Evolutionary conservation across 108 stramenopile species (phyloP).

Genomic region (Poteriospumella lacustris): DNA sequence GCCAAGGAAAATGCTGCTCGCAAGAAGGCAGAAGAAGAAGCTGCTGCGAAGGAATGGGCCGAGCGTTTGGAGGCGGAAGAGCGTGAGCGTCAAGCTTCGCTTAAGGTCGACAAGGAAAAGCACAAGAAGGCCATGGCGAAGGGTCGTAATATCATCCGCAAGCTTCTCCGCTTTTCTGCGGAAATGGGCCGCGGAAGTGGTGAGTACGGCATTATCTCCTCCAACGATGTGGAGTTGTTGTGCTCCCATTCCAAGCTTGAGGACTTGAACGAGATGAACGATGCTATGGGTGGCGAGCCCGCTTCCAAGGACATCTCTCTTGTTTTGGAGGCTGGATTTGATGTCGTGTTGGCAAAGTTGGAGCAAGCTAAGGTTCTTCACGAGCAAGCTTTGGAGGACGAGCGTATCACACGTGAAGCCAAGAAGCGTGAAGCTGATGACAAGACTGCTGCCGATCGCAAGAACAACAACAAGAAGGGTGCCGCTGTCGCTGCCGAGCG

Average conservation of each 20-base stretch:
- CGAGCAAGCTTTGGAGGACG: constrained; percentile 28
- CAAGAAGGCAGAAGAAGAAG: background rate
- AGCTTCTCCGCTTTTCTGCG: background rate
- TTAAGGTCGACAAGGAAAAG: constrained; percentile 20
- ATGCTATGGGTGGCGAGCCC: constrained; percentile 43
- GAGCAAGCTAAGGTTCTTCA: constrained; percentile 32
- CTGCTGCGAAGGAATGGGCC: background rate
- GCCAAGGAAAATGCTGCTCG: constrained; percentile 42
- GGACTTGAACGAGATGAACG: constrained; percentile 38
- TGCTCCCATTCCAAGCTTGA: constrained; percentile 1
- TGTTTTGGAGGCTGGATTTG: constrained; percentile 31
- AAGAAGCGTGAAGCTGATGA: constrained; percentile 42
- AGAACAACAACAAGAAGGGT: constrained; percentile 41
- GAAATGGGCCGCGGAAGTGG: background rate
- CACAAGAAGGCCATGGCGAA: constrained; percentile 15
- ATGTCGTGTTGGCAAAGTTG: constrained; percentile 33
- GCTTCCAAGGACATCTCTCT: constrained; percentile 38
- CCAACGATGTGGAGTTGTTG: background rate
- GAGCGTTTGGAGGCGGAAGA: background rate
- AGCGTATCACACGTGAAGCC: constrained; percentile 27
- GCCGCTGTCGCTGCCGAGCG: constrained; percentile 31
- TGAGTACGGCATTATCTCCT: background rate
- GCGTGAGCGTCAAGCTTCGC: background rate
- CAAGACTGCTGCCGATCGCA: constrained; percentile 34
- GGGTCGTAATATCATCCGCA: constrained; percentile 14